These are phyloP conservation scores for Brasilioporus rufonigricans DNA, from an alignment of 768 basidiomycete genomes.

Conservation along the genomic window DNA sequence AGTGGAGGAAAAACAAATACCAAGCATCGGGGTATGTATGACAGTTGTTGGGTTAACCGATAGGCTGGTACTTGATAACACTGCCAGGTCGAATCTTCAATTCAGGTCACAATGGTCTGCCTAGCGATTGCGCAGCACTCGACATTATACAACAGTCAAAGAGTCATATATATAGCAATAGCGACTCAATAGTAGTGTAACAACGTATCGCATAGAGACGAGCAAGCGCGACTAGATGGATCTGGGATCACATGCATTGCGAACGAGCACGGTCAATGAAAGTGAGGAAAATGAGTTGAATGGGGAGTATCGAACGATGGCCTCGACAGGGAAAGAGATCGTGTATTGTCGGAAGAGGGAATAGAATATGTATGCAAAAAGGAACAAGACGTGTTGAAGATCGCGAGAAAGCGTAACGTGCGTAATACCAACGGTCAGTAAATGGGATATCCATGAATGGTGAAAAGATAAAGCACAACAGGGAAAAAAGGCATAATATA, in stretches of 20 bases:
- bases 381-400: neutral
- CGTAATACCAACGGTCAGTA: neutral
- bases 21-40: conserved; percentile 9
- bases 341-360: neutral
- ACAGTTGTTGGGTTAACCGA: neutral
- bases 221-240: neutral
- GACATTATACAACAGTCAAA: neutral
- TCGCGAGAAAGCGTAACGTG: neutral
- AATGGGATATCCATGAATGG: conserved; percentile 5
- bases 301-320: neutral
- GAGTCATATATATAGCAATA: neutral
- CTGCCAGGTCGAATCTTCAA: too few species aligned
- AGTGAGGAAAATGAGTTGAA: neutral
- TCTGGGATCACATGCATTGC: neutral
- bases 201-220: neutral
- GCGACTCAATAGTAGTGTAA: neutral
- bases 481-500: conserved; percentile 8
- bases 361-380: neutral
- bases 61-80: too few species aligned
- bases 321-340: neutral
- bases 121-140: too few species aligned
- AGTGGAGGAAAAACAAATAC: conserved; percentile 6
- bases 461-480: neutral
- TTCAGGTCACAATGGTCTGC: too few species aligned
- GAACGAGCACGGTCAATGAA: neutral